Conservation (phyloP, 2,329 filamentous ascomycete species). For the Alternaria panax region DNA sequence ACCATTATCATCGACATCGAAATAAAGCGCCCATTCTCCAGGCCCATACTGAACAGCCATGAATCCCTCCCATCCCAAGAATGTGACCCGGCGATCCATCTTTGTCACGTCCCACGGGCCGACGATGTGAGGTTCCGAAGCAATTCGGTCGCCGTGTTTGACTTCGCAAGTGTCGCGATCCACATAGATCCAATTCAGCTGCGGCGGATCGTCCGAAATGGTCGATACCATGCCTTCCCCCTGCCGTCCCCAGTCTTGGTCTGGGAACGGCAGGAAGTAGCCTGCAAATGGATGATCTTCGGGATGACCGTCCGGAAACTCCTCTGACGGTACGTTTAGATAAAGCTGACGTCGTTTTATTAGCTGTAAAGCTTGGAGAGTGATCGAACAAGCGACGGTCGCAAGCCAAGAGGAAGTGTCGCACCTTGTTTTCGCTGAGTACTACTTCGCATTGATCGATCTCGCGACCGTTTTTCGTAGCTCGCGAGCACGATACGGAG, state of each 20-base stretch:
- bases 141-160: conserved; percentile 32
- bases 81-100: conserved; percentile 29
- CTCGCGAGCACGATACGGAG: conserved; percentile 50
- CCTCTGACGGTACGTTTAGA: conserved; percentile 20
- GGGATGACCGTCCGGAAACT: conserved; percentile 20
- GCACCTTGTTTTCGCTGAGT: conserved; percentile 53
- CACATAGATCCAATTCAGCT: conserved; percentile 42
- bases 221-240: conserved; percentile 60
- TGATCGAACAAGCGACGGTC: neutral
- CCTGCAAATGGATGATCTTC: conserved; percentile 60
- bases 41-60: conserved; percentile 34
- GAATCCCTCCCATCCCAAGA: conserved; percentile 41
- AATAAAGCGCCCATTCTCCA: conserved; percentile 47
- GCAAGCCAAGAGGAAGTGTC: neutral
- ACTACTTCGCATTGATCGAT: conserved; percentile 52
- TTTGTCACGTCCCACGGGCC: conserved; percentile 39
- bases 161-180: conserved; percentile 36
- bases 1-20: conserved; percentile 52
- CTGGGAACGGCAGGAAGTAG: conserved; percentile 65
- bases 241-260: conserved; percentile 49
- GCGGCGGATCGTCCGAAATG: conserved; percentile 52
- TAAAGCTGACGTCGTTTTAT: conserved; percentile 5
- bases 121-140: conserved; percentile 31
- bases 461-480: conserved; percentile 50
- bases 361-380: neutral